phyloP scores from a whole-genome alignment of 2,329 filamentous ascomycete species.

The Clarireedia monteithiana region DNA sequence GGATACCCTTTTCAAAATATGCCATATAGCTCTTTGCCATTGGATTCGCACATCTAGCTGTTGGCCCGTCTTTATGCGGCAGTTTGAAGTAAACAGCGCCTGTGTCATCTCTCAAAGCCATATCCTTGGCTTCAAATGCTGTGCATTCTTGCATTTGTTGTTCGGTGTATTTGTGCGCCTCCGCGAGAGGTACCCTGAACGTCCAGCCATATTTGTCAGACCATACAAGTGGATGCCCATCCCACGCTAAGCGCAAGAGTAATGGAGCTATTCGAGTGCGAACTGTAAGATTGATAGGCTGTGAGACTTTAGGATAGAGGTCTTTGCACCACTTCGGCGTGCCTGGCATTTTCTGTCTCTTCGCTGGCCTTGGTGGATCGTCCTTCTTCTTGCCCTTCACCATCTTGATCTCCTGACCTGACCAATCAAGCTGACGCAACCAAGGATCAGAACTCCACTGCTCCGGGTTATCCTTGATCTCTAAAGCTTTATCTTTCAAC shows the following conservation, averaged over 20 bases:
- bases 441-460: constrained; percentile 77
- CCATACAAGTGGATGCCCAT: constrained; percentile 84
- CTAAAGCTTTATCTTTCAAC: constrained; percentile 69
- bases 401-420: constrained; percentile 85
- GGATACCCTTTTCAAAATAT: constrained; percentile 83
- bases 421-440: constrained; percentile 92
- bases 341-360: constrained; percentile 85
- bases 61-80: constrained; percentile 90
- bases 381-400: constrained; percentile 83
- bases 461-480: constrained; percentile 60
- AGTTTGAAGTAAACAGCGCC: constrained; percentile 77
- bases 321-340: constrained; percentile 97
- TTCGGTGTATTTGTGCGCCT: constrained; percentile 57
- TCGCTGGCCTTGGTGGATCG: constrained; percentile 68
- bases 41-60: constrained; percentile 75
- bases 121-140: constrained; percentile 67
- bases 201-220: constrained; percentile 91
- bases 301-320: constrained; percentile 62
- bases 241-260: constrained; percentile 78
- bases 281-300: constrained; percentile 70
- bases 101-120: constrained; percentile 56
- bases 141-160: constrained; percentile 69
- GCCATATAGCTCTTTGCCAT: constrained; percentile 84
- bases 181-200: constrained; percentile 62
- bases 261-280: constrained; percentile 82